Conservation (phyloP, 176 grass and related monocot genomes). For the Raddia distichophylla region DNA sequence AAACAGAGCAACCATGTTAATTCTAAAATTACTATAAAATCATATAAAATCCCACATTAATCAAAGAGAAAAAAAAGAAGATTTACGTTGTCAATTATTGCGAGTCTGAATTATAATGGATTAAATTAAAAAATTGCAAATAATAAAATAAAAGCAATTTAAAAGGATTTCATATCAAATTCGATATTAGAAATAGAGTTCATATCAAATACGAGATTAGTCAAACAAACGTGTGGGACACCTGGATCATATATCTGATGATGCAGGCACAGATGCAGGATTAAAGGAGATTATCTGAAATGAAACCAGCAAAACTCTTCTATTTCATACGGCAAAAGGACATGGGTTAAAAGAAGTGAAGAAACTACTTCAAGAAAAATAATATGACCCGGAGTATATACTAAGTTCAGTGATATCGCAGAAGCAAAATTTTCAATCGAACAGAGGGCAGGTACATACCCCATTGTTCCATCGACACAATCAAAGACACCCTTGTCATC, state of each 20-base stretch:
- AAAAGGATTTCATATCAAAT: too few species aligned
- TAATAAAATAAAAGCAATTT: too few species aligned
- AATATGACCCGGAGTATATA: neutral
- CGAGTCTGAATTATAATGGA: too few species aligned
- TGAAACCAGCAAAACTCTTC: neutral
- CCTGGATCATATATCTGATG: neutral
- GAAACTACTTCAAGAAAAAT: neutral
- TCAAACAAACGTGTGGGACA: too few species aligned
- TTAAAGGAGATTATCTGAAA: neutral
- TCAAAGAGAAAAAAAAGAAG: too few species aligned
- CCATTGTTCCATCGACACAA: slow-evolving; percentile 15
- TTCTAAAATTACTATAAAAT: too few species aligned
- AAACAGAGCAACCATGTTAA: too few species aligned
- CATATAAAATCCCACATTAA: too few species aligned
- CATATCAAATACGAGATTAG: too few species aligned
- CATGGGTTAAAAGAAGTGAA: neutral
- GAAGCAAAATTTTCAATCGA: slow-evolving; percentile 28
- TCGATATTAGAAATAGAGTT: too few species aligned
- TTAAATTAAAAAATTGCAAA: too few species aligned
- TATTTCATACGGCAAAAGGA: neutral
- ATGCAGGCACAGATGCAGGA: neutral
- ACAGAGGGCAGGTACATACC: slow-evolving; percentile 24
- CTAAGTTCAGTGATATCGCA: neutral
- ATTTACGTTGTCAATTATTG: too few species aligned
- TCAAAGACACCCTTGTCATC: slow-evolving; percentile 28